Evolutionary conservation across 202 grass and related monocot species (phyloP).

Genomic region (Carex arenaria): DNA sequence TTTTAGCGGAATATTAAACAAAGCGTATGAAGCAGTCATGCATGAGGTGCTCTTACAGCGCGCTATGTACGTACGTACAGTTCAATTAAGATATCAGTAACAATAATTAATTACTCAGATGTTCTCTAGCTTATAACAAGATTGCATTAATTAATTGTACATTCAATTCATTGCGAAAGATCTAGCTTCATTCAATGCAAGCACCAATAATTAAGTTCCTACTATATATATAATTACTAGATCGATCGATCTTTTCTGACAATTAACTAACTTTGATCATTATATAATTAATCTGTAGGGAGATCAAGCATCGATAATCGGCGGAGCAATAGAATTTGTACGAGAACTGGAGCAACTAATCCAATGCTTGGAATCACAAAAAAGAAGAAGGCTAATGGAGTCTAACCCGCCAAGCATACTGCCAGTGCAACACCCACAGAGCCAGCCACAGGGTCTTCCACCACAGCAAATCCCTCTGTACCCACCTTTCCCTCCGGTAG

Average conservation of each 20-base stretch:
- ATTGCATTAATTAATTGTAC: background rate
- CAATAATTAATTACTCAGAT: background rate
- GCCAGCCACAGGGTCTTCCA: slow-evolving; percentile 4
- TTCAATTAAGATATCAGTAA: background rate
- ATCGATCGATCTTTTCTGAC: background rate
- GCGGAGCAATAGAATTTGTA: slow-evolving; percentile 94
- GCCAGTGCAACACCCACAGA: slow-evolving; percentile 28
- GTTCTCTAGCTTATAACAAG: background rate
- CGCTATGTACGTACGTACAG: background rate
- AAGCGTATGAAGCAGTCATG: background rate
- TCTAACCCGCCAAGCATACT: slow-evolving; percentile 17
- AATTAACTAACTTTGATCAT: background rate
- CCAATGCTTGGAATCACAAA: slow-evolving; percentile 93
- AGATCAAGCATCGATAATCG: slow-evolving; percentile 91
- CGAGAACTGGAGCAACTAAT: slow-evolving; percentile 90
- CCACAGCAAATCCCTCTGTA: slow-evolving; percentile 26
- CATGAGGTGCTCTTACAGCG: background rate
- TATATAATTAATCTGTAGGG: slow-evolving; percentile 39
- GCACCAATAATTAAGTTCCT: too few relatives aligned
- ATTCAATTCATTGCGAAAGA: background rate
- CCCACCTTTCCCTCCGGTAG: slow-evolving; percentile 36
- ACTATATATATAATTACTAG: too few relatives aligned
- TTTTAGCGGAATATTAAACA: background rate
- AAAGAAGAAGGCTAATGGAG: slow-evolving; percentile 50
- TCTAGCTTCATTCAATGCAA: background rate